Base-by-base conservation (phyloP, 495 filamentous ascomycete species). In the Mycothermus thermophilus region DNA sequence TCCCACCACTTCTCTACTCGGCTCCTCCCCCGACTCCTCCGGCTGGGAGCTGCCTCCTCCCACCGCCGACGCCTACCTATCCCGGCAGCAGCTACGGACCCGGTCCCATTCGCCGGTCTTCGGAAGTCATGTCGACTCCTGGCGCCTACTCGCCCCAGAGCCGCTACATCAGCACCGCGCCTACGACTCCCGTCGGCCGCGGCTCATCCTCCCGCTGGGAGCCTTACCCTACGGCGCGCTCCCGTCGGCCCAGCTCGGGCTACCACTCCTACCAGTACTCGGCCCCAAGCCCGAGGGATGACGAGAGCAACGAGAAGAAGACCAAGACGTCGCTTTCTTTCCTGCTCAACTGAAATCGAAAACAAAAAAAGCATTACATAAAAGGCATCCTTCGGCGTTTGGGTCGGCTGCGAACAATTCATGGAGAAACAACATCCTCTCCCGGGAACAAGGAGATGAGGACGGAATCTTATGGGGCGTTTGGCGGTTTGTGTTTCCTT, bases 161-260 rank as follows among this genome's bases (percentile, higher is more conserved):
- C 14, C 13, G 19, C 2, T 30, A 28, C 19, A 14, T 16, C 12
- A 37, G 8, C 19, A 37, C 35, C 1, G 35, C 35, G 3, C 35
- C 35, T 4, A 30, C 27, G 9, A 30, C 35, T 1, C 35, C 35
- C 12, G 10, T 30, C 14, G 27, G 27, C 27, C 27, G 35, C 12
- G 13, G n/a, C n/a, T n/a, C 35, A 3, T 30, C 27, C 1, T 23
- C 35, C 1, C 35, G 35, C 9, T 37, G 35, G 35, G 35, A 37
- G 19, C 35, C 35, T 8, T 37, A 37, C 4, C 20, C 26, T 6
- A 17, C 13, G 7, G 10, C 28, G 27, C 27, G 12, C n/a, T n/a
- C n/a, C 3, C 18, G 35, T 18, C 21, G 35, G 35, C 35, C 35
- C 4, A 37, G 35, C 20, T 30, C 35, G 2, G 35, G 35, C 12